phyloP scores from a whole-genome alignment of 148 eudicot genomes.

The Rhododendron williamsianum region DNA sequence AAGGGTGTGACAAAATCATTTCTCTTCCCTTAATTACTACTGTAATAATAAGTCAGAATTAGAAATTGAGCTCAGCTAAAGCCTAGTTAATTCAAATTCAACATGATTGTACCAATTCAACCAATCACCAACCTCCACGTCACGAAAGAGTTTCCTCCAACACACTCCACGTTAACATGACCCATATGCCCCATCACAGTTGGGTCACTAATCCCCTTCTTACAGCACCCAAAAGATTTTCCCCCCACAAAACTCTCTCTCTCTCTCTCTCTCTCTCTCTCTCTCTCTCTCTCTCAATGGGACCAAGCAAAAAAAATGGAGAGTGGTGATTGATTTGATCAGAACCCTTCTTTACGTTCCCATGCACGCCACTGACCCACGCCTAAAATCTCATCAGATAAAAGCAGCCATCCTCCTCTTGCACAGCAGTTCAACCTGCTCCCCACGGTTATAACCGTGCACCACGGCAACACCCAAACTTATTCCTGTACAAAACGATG shows the following conservation, averaged over 20 bases:
- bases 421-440: constrained; percentile 13
- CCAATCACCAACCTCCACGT: background rate
- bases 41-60: too few species aligned
- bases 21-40: too few species aligned
- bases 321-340: constrained; percentile 25
- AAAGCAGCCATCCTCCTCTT: constrained; percentile 6
- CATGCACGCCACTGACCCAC: constrained; percentile 25
- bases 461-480: constrained; percentile 15
- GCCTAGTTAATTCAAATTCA: too few species aligned
- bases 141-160: background rate
- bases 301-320: background rate
- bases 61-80: too few species aligned
- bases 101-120: too few species aligned
- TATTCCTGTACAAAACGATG: constrained; percentile 20
- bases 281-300: background rate
- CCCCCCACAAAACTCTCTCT: background rate
- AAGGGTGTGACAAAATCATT: too few species aligned
- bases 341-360: constrained; percentile 17
- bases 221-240: constrained; percentile 20
- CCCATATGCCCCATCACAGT: background rate
- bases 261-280: background rate
- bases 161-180: background rate
- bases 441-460: constrained; percentile 25
- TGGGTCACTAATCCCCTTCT: background rate
- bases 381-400: background rate